Evolutionary conservation across 2,329 filamentous ascomycete genomes (phyloP), one percentile per base, ranked within the genome.

Genomic region (Diaporthe caulivora): DNA sequence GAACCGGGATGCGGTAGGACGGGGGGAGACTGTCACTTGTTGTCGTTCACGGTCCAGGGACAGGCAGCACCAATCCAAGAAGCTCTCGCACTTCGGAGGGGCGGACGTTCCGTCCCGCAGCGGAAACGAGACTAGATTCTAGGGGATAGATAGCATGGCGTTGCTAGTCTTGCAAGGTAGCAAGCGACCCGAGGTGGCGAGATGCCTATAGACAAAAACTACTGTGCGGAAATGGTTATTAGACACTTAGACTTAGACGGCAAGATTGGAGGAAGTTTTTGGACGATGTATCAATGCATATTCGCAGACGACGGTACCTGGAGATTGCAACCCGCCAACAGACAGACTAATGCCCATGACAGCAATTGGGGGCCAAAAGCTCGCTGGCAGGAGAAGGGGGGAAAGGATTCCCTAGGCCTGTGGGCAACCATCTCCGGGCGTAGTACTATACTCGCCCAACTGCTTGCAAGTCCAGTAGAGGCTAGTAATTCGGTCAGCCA

Each of bases 61-160:
- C n/a, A 29, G 26, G 6, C 37, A 18, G 21, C 60, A 49, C 21
- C 11, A 24, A 21, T 51, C 29, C 34, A 34, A 34, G 34, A n/a
- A 49, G 21, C 31, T 51, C 42, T 42, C 60, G 60, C 26, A 42
- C 42, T 24, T 26, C 42, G 60, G 60, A 31, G 60, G 5, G 51
- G 51, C 47, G 53, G 53, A 26, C 51, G 54, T 62, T 53, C 71
- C 71, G 71, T 72, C 49, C 71, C 70, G 72, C 31, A 26, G 72
- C 60, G 72, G 72, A 69, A 69, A 68, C 44, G 40, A 72, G 54
- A 44, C 54, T 42, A 51, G 60, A 26, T 47, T 42, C 40, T 34
- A 54, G 53, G 42, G 64, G 24, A 31, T 42, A 24, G 24, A 31
- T 42, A 24, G 18, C 47, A 21, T 64, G 55, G 55, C 37, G 49